These are phyloP conservation scores for Lolium rigidum DNA, from an alignment of 176 grass and related monocot species.

Conservation along the genomic window DNA sequence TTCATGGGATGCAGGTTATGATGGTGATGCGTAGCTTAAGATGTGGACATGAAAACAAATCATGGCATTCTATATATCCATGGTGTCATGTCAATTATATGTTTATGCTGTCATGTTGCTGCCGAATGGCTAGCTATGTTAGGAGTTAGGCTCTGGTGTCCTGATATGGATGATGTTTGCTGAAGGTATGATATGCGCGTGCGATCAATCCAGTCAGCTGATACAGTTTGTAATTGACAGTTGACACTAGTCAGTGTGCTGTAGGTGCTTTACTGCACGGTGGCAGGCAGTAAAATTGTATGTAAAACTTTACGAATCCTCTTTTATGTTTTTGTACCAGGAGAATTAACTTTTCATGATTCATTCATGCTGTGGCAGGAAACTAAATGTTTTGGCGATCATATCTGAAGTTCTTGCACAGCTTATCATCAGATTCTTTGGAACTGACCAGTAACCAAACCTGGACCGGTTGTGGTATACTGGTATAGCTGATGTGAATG, in stretches of 20 bases:
- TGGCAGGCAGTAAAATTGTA: constrained; percentile 31
- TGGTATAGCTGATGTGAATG: not conserved
- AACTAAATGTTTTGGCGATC: not conserved
- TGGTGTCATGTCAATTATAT: too few species aligned
- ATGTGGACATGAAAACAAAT: too few species aligned
- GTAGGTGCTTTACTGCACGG: constrained; percentile 25
- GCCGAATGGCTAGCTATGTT: too few species aligned
- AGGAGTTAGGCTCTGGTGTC: not conserved
- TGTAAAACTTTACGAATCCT: constrained; percentile 8
- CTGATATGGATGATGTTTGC: constrained; percentile 33
- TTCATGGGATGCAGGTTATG: too few species aligned
- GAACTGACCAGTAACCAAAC: not conserved
- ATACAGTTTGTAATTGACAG: not conserved
- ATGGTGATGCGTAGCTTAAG: too few species aligned
- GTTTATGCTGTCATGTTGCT: too few species aligned
- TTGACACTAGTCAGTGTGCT: constrained; percentile 25
- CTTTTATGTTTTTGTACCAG: not conserved
- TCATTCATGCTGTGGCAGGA: not conserved
- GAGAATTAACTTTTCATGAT: not conserved
- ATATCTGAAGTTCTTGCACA: not conserved
- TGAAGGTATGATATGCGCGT: constrained; percentile 10
- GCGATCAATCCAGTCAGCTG: constrained; percentile 50
- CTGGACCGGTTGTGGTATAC: not conserved
- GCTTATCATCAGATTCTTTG: not conserved
- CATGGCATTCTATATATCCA: too few species aligned